Evolutionary conservation across 1,139 yeast genomes (phyloP), one percentile per base, ranked within the genome.

Genomic region (Sugiyamaella xylanicola): DNA sequence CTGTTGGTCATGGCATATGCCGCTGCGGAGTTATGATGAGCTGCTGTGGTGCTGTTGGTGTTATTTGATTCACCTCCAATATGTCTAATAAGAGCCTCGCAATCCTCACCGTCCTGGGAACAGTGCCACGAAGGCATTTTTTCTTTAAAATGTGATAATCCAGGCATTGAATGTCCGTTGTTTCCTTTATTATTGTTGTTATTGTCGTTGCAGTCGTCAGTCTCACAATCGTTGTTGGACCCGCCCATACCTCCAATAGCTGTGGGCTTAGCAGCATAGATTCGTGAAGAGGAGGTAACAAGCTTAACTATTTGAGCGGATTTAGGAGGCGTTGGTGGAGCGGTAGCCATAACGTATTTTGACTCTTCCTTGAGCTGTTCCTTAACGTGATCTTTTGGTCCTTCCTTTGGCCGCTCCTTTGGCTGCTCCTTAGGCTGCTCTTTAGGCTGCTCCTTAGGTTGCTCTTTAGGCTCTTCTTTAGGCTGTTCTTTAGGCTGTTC

Each of bases 191-290:
- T 13, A 13, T 5, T 35, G 48, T 27, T 16, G 32, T n/a, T 15
- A 20, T 51, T 39, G 54, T 37, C 36, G 51, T 20, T 46, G 36
- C 46, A 11, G 9, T 54, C 56, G 5, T 56, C 48, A 19, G 45
- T 51, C 9, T 40, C 45, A 22, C 51, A 37, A 16, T 50, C 57
- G 27, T 54, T 53, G 22, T 22, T 25, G 17, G n/a, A 21, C 13
- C 9, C 40, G 20, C 20, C 29, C 27, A 35, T 36, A 35, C 42
- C 21, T 21, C 20, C 42, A 16, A 20, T 20, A 21, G 16, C 4
- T 13, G 32, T 44, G 15, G 37, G 20, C 5, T 16, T 20, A 17
- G 13, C 39, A 4, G n/a, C 3, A 17, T 29, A 16, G 9, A 42
- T 15, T 3, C 35, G 4, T 29, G 48, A 44, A 11, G 48, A 25